Conservation (phyloP, 2,329 filamentous ascomycete species). For the Pezicula carpinea region DNA sequence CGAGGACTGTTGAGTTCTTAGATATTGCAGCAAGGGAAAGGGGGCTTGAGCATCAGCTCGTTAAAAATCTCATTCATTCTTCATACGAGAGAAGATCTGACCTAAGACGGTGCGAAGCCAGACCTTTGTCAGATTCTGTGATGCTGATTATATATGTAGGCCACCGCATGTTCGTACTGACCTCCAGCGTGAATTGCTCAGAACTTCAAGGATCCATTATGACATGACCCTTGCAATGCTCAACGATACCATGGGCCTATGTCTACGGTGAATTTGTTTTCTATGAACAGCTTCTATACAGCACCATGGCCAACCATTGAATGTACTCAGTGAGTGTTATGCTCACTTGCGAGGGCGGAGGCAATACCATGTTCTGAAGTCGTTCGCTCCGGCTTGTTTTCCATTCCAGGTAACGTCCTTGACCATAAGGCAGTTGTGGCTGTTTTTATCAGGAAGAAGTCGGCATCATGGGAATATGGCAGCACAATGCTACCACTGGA, state of each 20-base stretch:
- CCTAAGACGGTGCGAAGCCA: constrained; percentile 1
- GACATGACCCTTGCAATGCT: constrained; percentile 68
- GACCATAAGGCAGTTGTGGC: too few species aligned
- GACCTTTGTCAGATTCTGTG: background rate
- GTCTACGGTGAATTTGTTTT: constrained; percentile 41
- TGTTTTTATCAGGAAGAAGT: too few species aligned
- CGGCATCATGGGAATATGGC: too few species aligned
- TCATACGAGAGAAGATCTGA: constrained; percentile 9
- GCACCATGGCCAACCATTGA: too few species aligned
- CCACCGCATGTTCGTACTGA: constrained; percentile 15
- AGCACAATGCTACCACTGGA: too few species aligned
- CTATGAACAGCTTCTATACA: too few species aligned
- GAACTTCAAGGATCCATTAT: constrained; percentile 48
- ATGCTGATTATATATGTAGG: constrained; percentile 7
- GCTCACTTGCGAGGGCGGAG: too few species aligned
- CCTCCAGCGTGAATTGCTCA: constrained; percentile 14
- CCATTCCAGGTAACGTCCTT: too few species aligned
- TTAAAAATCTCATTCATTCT: constrained; percentile 63
- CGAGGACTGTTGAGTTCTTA: constrained; percentile 67
- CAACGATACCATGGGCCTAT: constrained; percentile 68
- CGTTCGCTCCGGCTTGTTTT: too few species aligned
- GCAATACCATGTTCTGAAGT: too few species aligned
- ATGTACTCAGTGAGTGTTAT: too few species aligned
- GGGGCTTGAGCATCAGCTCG: constrained; percentile 67
- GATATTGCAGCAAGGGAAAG: constrained; percentile 55